phyloP scores from a whole-genome alignment of 345 rosid species.

The Lepidium didymum region DNA sequence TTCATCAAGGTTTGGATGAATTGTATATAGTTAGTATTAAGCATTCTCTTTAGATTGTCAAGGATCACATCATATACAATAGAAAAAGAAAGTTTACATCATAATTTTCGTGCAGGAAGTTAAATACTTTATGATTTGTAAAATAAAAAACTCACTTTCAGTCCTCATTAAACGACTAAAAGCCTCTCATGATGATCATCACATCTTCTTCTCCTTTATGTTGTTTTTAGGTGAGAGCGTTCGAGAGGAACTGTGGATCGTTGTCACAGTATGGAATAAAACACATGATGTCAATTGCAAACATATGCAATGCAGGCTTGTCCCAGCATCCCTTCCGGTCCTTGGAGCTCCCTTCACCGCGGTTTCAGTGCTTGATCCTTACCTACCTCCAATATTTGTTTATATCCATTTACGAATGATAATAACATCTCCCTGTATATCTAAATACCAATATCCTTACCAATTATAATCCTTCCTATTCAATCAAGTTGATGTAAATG shows the following conservation, averaged over 20 bases:
- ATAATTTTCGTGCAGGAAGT: not conserved
- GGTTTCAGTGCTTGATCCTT: slow-evolving; percentile 68
- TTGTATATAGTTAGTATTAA: not conserved
- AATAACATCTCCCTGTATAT: not conserved
- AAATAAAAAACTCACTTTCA: not conserved
- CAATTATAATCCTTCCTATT: not conserved
- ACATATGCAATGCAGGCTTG: slow-evolving; percentile 84
- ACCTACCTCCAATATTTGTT: not conserved
- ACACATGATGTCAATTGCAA: slow-evolving; percentile 85
- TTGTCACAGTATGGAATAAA: slow-evolving; percentile 87
- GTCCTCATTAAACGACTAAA: not conserved
- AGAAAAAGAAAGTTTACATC: not conserved
- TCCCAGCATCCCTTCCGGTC: slow-evolving; percentile 50
- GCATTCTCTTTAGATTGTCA: not conserved
- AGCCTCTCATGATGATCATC: not conserved
- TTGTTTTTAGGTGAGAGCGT: slow-evolving; percentile 63
- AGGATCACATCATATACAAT: not conserved
- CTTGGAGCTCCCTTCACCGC: slow-evolving; percentile 70
- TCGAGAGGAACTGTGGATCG: slow-evolving; percentile 79
- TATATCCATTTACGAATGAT: not conserved
- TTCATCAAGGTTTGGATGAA: not conserved
- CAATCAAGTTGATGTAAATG: not conserved
- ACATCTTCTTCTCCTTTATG: not conserved
- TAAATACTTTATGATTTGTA: not conserved
- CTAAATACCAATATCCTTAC: not conserved